Evolutionary conservation across 2,329 filamentous ascomycete species (phyloP), one percentile per base, ranked within the genome.

Genomic region (Aspergillus sp.): DNA sequence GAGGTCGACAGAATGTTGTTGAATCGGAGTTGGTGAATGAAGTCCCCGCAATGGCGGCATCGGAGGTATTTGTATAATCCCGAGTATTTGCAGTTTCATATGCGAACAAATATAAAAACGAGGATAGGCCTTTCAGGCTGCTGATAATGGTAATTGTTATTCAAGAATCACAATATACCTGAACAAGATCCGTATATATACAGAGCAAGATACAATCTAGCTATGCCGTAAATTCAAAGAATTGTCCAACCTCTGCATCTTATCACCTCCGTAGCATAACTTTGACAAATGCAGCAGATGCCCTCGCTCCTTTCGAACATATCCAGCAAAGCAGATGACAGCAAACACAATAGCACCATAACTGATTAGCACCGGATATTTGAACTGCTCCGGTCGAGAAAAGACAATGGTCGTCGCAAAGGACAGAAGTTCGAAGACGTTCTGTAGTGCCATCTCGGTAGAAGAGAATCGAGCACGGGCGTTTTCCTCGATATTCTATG

Each of bases 401-500:
- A 83, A 88, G 3, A 83, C 60, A 50, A 88, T 81, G 0, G 86
- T 90, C 0, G 77, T 75, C 0, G 74, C 74, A 59, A 81, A 89
- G 0, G 84, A 83, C 1, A 82, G 64, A 43, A 89, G 73, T 63
- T 90, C 85, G 51, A 88, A 88, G 0, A 79, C 54, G 51, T 83
- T 89, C 61, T 90, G 86, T 35, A 83, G 74, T 0, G 81, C 76
- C 7, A 82, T 77, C 62, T 90, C 86, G 6, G 81, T 76, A 0
- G 83, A 72, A 0, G 85, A 88, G 55, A 90, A 90, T 0, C 75
- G 69, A 1, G 84, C 86, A n/a, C 86, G 78, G 35, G 73, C 62
- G n/a, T 73, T 65, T 13, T 72, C 67, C 37, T 78, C 72, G 17
- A 84, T 74, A 46, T 78, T 75, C 79, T 82, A 19, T 19, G 46